These are phyloP conservation scores for Phytophthora foliorum DNA, from an alignment of 352 stramenopile species.

Conservation along the genomic window DNA sequence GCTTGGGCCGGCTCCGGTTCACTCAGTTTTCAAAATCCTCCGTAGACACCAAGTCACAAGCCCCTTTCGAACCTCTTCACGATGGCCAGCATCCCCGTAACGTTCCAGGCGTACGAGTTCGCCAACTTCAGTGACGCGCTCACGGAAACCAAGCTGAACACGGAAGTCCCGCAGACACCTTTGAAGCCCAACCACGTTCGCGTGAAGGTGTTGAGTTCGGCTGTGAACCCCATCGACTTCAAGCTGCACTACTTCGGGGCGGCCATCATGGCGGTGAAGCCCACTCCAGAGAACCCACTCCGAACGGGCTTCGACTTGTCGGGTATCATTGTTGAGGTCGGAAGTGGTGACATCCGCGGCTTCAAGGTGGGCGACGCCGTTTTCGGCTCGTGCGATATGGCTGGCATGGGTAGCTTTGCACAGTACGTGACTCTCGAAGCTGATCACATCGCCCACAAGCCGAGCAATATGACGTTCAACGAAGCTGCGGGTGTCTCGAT, in stretches of 20 bases:
- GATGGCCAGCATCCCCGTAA: slow-evolving; percentile 23
- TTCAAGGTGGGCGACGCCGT: slow-evolving; percentile 43
- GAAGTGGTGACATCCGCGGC: slow-evolving; percentile 25
- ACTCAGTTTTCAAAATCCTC: slow-evolving; percentile 18
- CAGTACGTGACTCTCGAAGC: slow-evolving; percentile 30
- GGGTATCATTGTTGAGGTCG: slow-evolving; percentile 26
- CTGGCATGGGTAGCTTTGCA: slow-evolving; percentile 27
- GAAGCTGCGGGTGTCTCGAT: slow-evolving; percentile 46
- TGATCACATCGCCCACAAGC: slow-evolving; percentile 23
- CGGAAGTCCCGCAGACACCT: slow-evolving; percentile 10
- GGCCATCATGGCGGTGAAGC: slow-evolving; percentile 17
- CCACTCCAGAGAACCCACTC: slow-evolving; percentile 38
- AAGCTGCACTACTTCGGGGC: slow-evolving; percentile 34
- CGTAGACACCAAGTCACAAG: slow-evolving; percentile 15
- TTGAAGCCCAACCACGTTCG: slow-evolving; percentile 27
- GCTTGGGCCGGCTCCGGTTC: neutral
- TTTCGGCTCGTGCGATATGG: slow-evolving; percentile 25
- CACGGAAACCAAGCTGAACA: slow-evolving; percentile 35
- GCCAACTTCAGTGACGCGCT: slow-evolving; percentile 24
- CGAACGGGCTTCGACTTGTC: slow-evolving; percentile 52
- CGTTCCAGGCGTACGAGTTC: slow-evolving; percentile 42
- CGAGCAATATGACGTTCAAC: slow-evolving; percentile 28
- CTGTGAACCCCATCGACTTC: slow-evolving; percentile 45
- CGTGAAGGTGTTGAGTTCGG: slow-evolving; percentile 31
- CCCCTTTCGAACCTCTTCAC: neutral